A percentile compares a stretch with the other conserved stretches of the same genome.
Conservation (phyloP, 495 filamentous ascomycete genomes). For the Jackrogersella minutella region DNA sequence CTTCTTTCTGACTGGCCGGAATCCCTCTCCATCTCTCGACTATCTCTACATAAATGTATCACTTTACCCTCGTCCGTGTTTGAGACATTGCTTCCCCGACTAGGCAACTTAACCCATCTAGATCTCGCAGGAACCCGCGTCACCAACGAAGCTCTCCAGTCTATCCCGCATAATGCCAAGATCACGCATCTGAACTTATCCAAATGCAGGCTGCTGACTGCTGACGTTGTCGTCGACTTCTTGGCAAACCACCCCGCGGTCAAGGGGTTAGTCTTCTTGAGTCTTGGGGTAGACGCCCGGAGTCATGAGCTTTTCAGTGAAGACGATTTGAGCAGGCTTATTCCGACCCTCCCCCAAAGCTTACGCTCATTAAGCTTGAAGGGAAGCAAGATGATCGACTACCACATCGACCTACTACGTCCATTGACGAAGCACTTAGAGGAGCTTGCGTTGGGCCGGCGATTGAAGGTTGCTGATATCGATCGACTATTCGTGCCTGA, state of each 20-base stretch:
- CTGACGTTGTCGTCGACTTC: slow-evolving; percentile 73
- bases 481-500: slow-evolving; percentile 63
- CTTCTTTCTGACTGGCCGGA: slow-evolving; percentile 54
- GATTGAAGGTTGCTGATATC: slow-evolving; percentile 70
- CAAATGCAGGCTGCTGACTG: slow-evolving; percentile 76
- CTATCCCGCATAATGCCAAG: slow-evolving; percentile 73
- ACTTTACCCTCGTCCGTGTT: slow-evolving; percentile 74
- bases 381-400: slow-evolving; percentile 71
- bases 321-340: slow-evolving; percentile 69
- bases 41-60: slow-evolving; percentile 85
- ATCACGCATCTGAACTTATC: slow-evolving; percentile 84
- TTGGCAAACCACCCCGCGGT: slow-evolving; percentile 76
- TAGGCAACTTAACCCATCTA: slow-evolving; percentile 77
- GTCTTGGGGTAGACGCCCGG: slow-evolving; percentile 76
- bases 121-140: slow-evolving; percentile 83
- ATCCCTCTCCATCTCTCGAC: slow-evolving; percentile 67
- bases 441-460: slow-evolving; percentile 77
- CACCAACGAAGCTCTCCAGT: slow-evolving; percentile 73
- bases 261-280: slow-evolving; percentile 73
- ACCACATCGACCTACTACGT: slow-evolving; percentile 70
- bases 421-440: slow-evolving; percentile 82
- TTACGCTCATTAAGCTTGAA: slow-evolving; percentile 81
- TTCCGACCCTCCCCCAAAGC: slow-evolving; percentile 71
- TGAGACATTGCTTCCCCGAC: slow-evolving; percentile 72
- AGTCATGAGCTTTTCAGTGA: slow-evolving; percentile 75